Base-by-base conservation (phyloP, 495 filamentous ascomycete species). In the Poronia punctata region DNA sequence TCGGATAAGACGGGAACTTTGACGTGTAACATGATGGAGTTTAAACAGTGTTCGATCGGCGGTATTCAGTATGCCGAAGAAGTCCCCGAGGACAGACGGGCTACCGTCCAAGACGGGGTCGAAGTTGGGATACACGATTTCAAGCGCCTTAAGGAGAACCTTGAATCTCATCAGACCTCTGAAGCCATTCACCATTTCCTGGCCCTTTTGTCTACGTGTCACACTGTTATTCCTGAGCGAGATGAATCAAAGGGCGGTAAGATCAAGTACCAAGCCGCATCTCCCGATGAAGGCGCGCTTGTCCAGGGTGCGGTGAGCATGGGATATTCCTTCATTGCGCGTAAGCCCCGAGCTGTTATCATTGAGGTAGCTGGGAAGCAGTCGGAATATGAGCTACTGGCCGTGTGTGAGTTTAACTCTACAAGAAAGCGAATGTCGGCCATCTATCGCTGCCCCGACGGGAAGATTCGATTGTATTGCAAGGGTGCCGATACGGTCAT, bases 401-500 rank as follows among this genome's bases (percentile, higher is more conserved):
- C 90, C 11, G 88, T 99, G 20, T 94, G 89, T 60, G 93, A 99
- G 62, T 99, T 99, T 72, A 97, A 99, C 65, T 97, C 92, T 2
- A 94, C 93, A 14, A 71, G 93, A 35, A 99, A 99, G 65, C 74
- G 93, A 34, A 99, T 99, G 93, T 96, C 92, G 3, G 85, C 89
- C 6, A 90, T 99, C 47, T 93, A 88, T 68, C 79, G 92, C 18
- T 95, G 92, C 54, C 93, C 93, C 1, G 93, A 99, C 66, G 93
- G 92, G 38, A 95, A 88, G 64, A 79, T 99, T 35, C 74, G 90
- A 25, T 78, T 84, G 46, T 99, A 95, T 57, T 88, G 82, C 65
- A 99, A 99, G 63, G 93, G 93, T 50, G 93, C 93, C 28, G 93
- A 99, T 59, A 99, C 93, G 2, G 93, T 99, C 32, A 97, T 99